Base-by-base conservation (phyloP, 441 rosid genomes). In the Brassica hybrid region DNA sequence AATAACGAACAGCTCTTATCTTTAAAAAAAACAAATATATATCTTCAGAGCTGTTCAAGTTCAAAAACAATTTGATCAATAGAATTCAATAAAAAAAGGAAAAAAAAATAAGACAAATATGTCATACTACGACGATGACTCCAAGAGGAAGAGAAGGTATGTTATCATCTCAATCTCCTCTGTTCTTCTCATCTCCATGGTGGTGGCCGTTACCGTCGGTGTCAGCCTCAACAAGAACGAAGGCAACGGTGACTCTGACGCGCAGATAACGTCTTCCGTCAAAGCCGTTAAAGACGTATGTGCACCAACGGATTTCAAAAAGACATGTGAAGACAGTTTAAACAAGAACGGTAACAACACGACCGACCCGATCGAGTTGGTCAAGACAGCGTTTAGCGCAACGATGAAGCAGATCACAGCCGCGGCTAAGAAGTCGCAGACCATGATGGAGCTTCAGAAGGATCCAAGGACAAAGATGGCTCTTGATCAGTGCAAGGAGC, bases 251-350 rank as follows among this genome's bases (percentile, higher is more conserved):
- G 64, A 62, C 25, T 27, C 60, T 11, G 36, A 71, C 9, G 58
- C 61, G 38, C 17, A 73, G 48, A 6, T 88, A 1, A 75, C 90
- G 10, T 36, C 94, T 59, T 80, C 92, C 10, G 69, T 71, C 5
- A 88, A 88, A 38, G 94, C 98, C 19, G 89, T 93, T 12, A 75
- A 85, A 50, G 79, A 90, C 16, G 66, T 95, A 45, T 95, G 99
- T 80, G 82, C 86, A 59, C 89, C 93, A 0, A 85, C 97, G 0
- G 86, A 88, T 62, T 88, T 80, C 82, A 79, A 70, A 61, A 66
- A 87, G 16, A 82, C 91, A 0, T 95, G 99, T 17, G 86, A 85
- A 69, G 67, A 88, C 14, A 83, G 73, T 74, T 74, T 93, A 0
- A 72, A 58, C 0, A 58, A 79, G 3, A 82, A 84, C 34, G 86